Base-by-base conservation (phyloP, 192 early-diverging fungal genomes). In the Gaertneriomyces semiglobifer region DNA sequence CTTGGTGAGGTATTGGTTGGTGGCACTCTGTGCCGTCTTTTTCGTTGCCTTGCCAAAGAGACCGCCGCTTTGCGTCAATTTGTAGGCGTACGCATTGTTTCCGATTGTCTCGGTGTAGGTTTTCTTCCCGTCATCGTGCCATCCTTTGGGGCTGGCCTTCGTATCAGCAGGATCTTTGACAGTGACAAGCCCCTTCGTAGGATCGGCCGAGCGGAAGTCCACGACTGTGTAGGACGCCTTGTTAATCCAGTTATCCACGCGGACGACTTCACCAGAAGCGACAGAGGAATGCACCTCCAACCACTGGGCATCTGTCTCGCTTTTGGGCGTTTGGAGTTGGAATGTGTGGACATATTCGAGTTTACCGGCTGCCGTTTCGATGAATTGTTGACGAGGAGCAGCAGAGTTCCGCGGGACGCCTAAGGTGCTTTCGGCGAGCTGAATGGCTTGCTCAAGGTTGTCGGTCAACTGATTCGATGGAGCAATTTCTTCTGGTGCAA, bases 111-210 rank as follows among this genome's bases (percentile, higher is more conserved):
- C 69, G 62, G 79, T 77, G 65, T 61, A 64, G 38, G 40, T 62
- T 14, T 67, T 61, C 41, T 41, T 61, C n/a, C 72, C 74, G 58
- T 47, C 57, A 19, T 60, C 48, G 66, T 79, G 77, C 79, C 79
- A 81, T 46, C 79, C 79, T 5, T 63, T 54, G 4, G 79, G 79
- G 33, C 67, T 71, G n/a, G 76, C 74, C 33, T 42, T 61, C 12
- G 60, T 14, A 62, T 69, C 50, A 46, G 41, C 47, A 0, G 77
- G 77, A 53, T 73, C 63, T 5, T 39, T 70, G 61, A 79, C 71
- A 41, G 48, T 53, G 47, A 44, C 55, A 14, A 73, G 46, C 8
- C 64, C 61, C n/a, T 67, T 53, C 0, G n/a, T n/a, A 16, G 54
- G 48, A 62, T 40, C 11, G 2, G 72, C 60, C 5, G 19, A 2